A percentile compares a stretch with the other conserved stretches of the same genome.
These are phyloP conservation scores for Peniophora sp. DNA, from an alignment of 1,284 basidiomycete species.

Conservation along the genomic window DNA sequence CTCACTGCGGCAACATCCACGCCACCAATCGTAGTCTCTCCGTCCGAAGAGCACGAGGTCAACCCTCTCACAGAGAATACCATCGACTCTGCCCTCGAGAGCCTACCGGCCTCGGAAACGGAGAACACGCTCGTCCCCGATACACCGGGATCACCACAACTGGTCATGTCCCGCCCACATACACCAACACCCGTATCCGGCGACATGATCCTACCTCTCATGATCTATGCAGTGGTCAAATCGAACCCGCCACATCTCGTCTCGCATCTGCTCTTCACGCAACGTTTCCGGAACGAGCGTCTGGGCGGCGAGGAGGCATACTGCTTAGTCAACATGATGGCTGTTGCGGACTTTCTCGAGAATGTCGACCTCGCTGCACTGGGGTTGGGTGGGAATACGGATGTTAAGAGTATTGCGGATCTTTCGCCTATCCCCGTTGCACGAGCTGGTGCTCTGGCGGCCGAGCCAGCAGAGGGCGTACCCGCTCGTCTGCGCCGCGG, in stretches of 20 bases:
- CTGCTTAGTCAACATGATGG: constrained; percentile 89
- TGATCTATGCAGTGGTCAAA: constrained; percentile 89
- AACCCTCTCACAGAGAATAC: too few species aligned
- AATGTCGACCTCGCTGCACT: constrained; percentile 82
- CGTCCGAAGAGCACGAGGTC: constrained; percentile 1
- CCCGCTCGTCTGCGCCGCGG: constrained; percentile 58
- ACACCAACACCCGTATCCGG: constrained; percentile 50
- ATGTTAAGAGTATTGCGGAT: constrained; percentile 62
- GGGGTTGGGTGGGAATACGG: constrained; percentile 64
- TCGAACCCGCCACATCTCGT: constrained; percentile 80
- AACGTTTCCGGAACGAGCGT: constrained; percentile 74
- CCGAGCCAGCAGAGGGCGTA: constrained; percentile 23
- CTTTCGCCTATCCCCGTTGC: constrained; percentile 68
- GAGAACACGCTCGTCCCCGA: not conserved
- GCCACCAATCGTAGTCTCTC: constrained; percentile 9
- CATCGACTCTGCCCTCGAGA: too few species aligned
- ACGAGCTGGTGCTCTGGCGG: constrained; percentile 17
- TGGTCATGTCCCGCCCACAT: constrained; percentile 21
- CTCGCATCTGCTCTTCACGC: constrained; percentile 81
- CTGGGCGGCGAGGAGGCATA: constrained; percentile 83
- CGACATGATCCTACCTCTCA: constrained; percentile 79
- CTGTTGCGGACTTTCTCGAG: constrained; percentile 90
- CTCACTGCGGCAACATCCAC: constrained; percentile 12
- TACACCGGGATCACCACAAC: constrained; percentile 13
- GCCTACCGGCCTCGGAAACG: not conserved